Evolutionary conservation across 2,329 filamentous ascomycete genomes (phyloP).

Genomic region (Pseudogymnoascus sp.): DNA sequence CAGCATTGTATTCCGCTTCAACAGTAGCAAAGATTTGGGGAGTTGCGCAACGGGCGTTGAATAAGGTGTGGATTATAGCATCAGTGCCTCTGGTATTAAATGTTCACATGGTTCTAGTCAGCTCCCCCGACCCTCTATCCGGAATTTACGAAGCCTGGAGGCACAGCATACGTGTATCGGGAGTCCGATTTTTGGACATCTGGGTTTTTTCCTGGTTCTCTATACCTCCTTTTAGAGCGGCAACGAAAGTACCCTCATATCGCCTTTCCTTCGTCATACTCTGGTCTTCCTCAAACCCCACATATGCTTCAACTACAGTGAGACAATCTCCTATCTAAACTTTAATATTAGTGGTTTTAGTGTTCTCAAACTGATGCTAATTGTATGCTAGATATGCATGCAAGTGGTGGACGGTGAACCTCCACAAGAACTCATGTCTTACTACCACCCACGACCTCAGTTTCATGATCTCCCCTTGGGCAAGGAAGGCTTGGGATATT

Average conservation of each 20-base stretch:
- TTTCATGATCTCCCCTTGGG: conserved; percentile 37
- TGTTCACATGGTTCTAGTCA: conserved; percentile 7
- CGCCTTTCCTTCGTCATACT: not conserved
- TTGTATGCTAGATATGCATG: conserved; percentile 25
- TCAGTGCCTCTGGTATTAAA: not conserved
- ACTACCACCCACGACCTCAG: conserved; percentile 36
- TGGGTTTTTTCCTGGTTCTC: conserved; percentile 40
- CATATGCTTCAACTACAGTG: conserved; percentile 26
- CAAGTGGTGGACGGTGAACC: conserved; percentile 35
- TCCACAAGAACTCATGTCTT: conserved; percentile 31
- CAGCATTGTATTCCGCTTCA: conserved; percentile 18
- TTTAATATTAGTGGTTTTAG: not conserved
- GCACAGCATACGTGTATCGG: conserved; percentile 33
- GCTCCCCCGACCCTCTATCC: conserved; percentile 26
- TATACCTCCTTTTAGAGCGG: conserved; percentile 36
- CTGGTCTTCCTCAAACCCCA: conserved; percentile 12
- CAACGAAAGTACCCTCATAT: conserved; percentile 23
- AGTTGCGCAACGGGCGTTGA: conserved; percentile 16
- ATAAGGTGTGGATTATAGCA: conserved; percentile 6
- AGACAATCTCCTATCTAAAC: not conserved
- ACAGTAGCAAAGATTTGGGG: conserved; percentile 21
- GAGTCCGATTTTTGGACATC: conserved; percentile 39
- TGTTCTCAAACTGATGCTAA: not conserved
- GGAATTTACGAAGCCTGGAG: conserved; percentile 33
- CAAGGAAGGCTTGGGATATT: conserved; percentile 33